Percentiles rank a stretch among this genome's conserved stretches.
Evolutionary conservation across 257 asterid species (phyloP).

Genomic region (Solanum virginianum): DNA sequence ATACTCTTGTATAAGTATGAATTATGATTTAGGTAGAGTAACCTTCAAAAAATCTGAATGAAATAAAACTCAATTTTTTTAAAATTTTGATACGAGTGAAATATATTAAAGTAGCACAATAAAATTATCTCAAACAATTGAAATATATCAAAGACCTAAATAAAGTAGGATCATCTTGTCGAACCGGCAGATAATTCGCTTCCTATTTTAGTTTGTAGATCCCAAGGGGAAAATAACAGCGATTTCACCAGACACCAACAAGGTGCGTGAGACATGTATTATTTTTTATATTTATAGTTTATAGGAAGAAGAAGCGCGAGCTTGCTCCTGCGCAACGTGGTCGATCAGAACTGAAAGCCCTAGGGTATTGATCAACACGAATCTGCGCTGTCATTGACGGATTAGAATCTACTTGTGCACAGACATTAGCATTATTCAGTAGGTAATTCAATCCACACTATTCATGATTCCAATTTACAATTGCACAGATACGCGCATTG

Average conservation of each 20-base stretch:
- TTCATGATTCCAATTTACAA: neutral
- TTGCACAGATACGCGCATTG: neutral
- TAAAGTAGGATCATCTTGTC: no score
- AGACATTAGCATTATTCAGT: neutral
- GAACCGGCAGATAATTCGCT: no score
- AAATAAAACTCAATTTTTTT: no score
- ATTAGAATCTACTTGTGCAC: neutral
- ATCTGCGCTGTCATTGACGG: neutral
- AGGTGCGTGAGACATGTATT: neutral
- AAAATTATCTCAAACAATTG: no score
- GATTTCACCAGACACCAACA: neutral
- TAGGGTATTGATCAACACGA: neutral
- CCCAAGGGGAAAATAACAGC: neutral
- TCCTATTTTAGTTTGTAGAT: neutral
- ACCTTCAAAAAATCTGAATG: no score
- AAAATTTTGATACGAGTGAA: no score
- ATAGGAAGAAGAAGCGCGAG: neutral
- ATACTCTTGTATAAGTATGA: no score
- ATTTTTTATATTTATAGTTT: no score
- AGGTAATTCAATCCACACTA: neutral
- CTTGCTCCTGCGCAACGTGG: neutral
- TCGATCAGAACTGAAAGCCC: neutral
- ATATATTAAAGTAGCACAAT: no score
- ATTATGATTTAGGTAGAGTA: no score
- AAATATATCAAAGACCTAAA: no score